phyloP scores from a whole-genome alignment of 2,329 filamentous ascomycete species.

The Xylariaceae sp. region DNA sequence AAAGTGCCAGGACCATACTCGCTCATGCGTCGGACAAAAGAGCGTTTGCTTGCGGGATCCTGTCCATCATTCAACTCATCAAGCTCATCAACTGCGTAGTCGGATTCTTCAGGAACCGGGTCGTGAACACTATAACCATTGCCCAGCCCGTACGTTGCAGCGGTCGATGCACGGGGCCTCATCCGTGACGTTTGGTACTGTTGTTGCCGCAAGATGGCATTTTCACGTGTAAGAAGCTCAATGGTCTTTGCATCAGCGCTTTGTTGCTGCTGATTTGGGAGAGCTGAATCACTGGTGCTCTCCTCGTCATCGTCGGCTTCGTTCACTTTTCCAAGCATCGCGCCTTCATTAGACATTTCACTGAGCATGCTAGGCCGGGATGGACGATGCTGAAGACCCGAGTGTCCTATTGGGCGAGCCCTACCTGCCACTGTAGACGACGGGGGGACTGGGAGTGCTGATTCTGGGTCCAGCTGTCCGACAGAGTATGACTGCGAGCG shows the following conservation, averaged over 20 bases:
- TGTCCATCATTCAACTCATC: slow-evolving; percentile 58
- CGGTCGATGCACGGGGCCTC: slow-evolving; percentile 56
- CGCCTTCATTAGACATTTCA: slow-evolving; percentile 63
- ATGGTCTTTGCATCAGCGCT: slow-evolving; percentile 58
- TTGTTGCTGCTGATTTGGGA: slow-evolving; percentile 50
- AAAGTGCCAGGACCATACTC: slow-evolving; percentile 48
- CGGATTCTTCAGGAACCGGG: slow-evolving; percentile 60
- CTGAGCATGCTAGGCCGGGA: slow-evolving; percentile 75
- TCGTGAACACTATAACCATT: slow-evolving; percentile 58
- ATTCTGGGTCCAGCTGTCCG: slow-evolving; percentile 76
- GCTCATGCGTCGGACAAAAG: slow-evolving; percentile 51
- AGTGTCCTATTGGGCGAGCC: slow-evolving; percentile 51
- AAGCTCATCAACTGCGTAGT: slow-evolving; percentile 69
- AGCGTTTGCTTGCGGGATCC: slow-evolving; percentile 44
- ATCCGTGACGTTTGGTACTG: slow-evolving; percentile 53
- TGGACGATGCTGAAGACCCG: slow-evolving; percentile 73
- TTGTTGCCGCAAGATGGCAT: slow-evolving; percentile 55
- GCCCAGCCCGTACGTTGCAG: slow-evolving; percentile 48
- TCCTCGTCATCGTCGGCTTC: slow-evolving; percentile 65
- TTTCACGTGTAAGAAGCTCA: slow-evolving; percentile 59
- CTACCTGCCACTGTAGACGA: slow-evolving; percentile 50
- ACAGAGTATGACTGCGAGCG: slow-evolving; percentile 96
- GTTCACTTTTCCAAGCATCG: slow-evolving; percentile 63
- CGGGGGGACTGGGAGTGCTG: slow-evolving; percentile 39
- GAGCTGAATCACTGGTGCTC: slow-evolving; percentile 52